Evolutionary conservation across 371 early-diverging fungal genomes (phyloP).

Genomic region (Catenaria anguillulae): DNA sequence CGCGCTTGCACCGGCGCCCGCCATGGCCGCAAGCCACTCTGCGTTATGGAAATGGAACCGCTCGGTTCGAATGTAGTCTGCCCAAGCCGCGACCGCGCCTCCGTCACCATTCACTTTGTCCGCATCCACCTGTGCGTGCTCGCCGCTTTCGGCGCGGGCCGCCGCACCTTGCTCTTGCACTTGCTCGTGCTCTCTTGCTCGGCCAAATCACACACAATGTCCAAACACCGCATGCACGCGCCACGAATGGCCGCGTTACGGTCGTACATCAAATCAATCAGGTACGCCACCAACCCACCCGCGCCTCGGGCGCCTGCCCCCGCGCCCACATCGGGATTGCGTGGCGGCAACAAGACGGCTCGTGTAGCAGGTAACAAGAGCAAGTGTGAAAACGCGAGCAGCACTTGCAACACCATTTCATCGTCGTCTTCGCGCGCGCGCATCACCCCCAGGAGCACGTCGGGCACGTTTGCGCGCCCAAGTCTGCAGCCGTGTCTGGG

Average conservation of each 20-base stretch:
- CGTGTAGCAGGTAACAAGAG: constrained; percentile 9
- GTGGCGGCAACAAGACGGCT: constrained; percentile 19
- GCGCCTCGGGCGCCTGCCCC: background rate
- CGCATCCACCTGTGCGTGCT: too few species aligned
- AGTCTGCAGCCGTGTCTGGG: constrained; percentile 24
- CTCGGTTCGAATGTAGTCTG: constrained; percentile 24
- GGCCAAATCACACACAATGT: constrained; percentile 25
- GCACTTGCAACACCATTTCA: constrained; percentile 31
- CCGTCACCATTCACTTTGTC: constrained; percentile 21
- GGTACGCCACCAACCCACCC: constrained; percentile 25
- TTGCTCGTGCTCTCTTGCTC: background rate
- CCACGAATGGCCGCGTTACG: constrained; percentile 29
- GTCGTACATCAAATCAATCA: constrained; percentile 37
- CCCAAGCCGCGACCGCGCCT: constrained; percentile 33
- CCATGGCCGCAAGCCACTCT: constrained; percentile 21
- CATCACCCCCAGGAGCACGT: constrained; percentile 8
- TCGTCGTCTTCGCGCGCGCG: constrained; percentile 33
- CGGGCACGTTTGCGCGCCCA: constrained; percentile 18
- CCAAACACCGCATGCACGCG: constrained; percentile 31
- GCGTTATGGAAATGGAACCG: constrained; percentile 39
- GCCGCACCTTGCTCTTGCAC: too few species aligned
- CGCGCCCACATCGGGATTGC: background rate
- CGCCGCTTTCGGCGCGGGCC: too few species aligned
- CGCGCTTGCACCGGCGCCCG: background rate
- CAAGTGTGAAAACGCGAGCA: background rate